phyloP scores from a whole-genome alignment of 805 yeast species.

The Nakazawaea molendinolei region DNA sequence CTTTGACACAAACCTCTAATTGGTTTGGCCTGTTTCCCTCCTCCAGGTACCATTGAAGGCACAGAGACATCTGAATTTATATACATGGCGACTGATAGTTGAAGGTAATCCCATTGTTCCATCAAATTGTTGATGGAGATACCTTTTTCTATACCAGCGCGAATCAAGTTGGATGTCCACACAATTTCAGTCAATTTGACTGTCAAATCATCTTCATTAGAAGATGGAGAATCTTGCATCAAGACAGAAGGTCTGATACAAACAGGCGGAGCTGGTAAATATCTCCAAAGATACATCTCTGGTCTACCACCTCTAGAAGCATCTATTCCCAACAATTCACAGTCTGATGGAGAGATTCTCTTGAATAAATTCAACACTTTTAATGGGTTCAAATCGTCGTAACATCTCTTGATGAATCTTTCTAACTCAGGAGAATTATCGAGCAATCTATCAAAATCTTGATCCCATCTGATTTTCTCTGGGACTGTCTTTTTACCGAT shows the following conservation, averaged over 20 bases:
- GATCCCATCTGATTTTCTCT: slow-evolving; percentile 83
- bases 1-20: slow-evolving; percentile 96
- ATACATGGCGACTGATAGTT: slow-evolving; percentile 93
- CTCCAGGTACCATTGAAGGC: slow-evolving; percentile 70
- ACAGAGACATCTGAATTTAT: slow-evolving; percentile 92
- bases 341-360: slow-evolving; percentile 78
- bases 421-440: slow-evolving; percentile 81
- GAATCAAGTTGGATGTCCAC: slow-evolving; percentile 90
- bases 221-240: slow-evolving; percentile 83
- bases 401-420: slow-evolving; percentile 75
- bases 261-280: slow-evolving; percentile 97
- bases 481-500: slow-evolving; percentile 83
- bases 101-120: slow-evolving; percentile 99
- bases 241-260: slow-evolving; percentile 96
- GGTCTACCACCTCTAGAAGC: slow-evolving; percentile 87
- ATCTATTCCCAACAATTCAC: slow-evolving; percentile 89
- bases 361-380: slow-evolving; percentile 83
- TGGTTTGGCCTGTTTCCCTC: slow-evolving; percentile 57
- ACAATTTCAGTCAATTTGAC: slow-evolving; percentile 94
- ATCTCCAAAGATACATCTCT: slow-evolving; percentile 94
- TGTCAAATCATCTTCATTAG: slow-evolving; percentile 96
- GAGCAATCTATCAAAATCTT: slow-evolving; percentile 72
- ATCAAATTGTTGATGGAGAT: slow-evolving; percentile 85
- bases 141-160: slow-evolving; percentile 94
- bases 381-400: slow-evolving; percentile 91